These are phyloP conservation scores for Puccinia coronata DNA, from an alignment of 1,284 basidiomycete species.

Conservation along the genomic window DNA sequence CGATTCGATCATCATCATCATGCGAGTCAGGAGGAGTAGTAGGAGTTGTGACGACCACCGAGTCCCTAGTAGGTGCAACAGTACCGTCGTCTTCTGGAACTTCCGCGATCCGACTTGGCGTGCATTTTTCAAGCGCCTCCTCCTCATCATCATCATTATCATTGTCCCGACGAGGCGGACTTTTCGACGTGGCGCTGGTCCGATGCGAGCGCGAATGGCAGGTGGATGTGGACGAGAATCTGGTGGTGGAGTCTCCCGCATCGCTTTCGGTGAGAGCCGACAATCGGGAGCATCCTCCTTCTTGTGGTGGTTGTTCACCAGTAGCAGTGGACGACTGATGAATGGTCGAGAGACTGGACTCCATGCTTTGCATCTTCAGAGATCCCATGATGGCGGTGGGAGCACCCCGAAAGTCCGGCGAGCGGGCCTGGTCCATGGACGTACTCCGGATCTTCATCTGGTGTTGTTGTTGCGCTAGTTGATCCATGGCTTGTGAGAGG, in stretches of 20 bases:
- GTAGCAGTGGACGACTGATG: neutral
- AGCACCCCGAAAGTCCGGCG: neutral
- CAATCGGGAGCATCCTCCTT: neutral
- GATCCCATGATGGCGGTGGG: neutral
- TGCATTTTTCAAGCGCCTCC: neutral
- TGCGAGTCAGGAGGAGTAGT: neutral
- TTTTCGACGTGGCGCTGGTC: slow-evolving; percentile 25
- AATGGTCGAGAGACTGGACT: slow-evolving; percentile 29
- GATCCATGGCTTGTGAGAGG: neutral
- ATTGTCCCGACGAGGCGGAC: too few relatives aligned
- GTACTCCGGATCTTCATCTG: too few relatives aligned
- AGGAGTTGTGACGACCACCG: too few relatives aligned
- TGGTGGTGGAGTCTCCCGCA: slow-evolving; percentile 1
- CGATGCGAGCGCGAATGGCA: neutral
- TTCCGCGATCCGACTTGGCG: slow-evolving; percentile 1
- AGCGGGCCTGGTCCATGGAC: slow-evolving; percentile 27
- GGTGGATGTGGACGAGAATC: slow-evolving; percentile 21
- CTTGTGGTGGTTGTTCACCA: neutral
- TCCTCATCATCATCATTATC: neutral
- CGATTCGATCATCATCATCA: too few relatives aligned
- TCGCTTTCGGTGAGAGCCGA: slow-evolving; percentile 12
- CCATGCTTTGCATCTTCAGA: neutral
- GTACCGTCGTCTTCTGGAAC: neutral
- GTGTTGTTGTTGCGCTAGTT: slow-evolving; percentile 24
- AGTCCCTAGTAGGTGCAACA: too few relatives aligned